Evolutionary conservation across 2,329 filamentous ascomycete species (phyloP), one percentile per base, ranked within the genome.

Genomic region (Triangularia verruculosa): DNA sequence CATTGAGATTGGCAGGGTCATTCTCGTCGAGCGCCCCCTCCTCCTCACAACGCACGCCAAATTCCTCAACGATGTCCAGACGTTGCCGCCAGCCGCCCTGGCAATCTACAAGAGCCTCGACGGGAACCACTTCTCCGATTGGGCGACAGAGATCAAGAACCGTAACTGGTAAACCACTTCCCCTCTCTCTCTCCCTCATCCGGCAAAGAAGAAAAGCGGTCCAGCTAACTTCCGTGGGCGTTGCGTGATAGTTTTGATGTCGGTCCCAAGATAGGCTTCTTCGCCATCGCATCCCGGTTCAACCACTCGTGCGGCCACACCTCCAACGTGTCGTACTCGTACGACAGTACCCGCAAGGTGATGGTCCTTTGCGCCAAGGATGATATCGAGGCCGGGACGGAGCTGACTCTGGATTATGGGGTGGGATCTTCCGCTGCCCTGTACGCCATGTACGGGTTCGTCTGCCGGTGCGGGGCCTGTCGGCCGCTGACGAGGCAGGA

Each of bases 281-380:
- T 85, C 62, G 76, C 80, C 0, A 74, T 83, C 5, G 82, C 80
- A 0, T 80, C 83, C 0, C 78, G 84, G 2, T 86, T 88, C 73
- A 88, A 88, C 70, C 85, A 88, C 69, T 80, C 83, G 0, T 88
- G 85, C 69, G 64, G 67, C 1, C 75, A 78, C 0, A 71, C 68
- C 2, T 71, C 77, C 61, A 83, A 80, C 52, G 70, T 85, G 25
- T 67, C 73, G 1, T 86, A 82, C 68, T 67, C 55, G 0, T 84
- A 78, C 67, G 76, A 82, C 58, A 5, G 57, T 0, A 47, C 61
- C 0, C 62, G 67, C 1, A 66, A 73, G 6, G 70, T 74, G 2
- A 77, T 88, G 32, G 71, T 76, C 0, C 75, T 86, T 64, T 74
- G 72, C 1, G 74, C 80, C 1, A 70, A 70, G 8, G 71, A 68